Evolutionary conservation across 202 grass and related monocot species (phyloP), one percentile per base, ranked within the genome.

Genomic region (Panicum hallii): DNA sequence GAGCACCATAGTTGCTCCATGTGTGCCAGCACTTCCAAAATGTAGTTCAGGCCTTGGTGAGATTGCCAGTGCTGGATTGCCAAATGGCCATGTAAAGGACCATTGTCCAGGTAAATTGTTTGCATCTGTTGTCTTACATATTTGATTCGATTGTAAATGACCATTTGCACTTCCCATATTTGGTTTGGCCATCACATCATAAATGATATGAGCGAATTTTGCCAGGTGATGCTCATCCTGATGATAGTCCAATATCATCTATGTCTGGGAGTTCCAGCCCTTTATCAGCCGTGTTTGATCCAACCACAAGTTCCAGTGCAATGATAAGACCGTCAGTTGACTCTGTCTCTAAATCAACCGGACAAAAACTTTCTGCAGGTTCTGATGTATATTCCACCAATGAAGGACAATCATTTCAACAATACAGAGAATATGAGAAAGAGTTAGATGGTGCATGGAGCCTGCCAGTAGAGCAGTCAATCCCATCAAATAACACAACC

Each of bases 181-280:
- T 78, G 8, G 16, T 72, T 60, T 48, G 22, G 0, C 72, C 17
- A 38, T 62, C 34, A 14, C 68, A 60, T 75, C 56, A 43, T 91
- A 50, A 75, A 84, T 72, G 67, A 64, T 81, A 45, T 71, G n/a
- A 15, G 43, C 5, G 38, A 76, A 43, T 65, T 54, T 81, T 78
- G 52, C 67, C 43, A 92, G 90, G 76, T 74, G 77, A 90, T 67
- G 47, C 60, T 34, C 67, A 85, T 79, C 77, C 67, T 81, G 65
- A 82, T 84, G 52, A 75, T 84, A 84, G 60, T 82, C 72, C 72
- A 77, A 76, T 87, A 58, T 69, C 76, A 40, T 87, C 66, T 6
- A 84, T 56, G 7, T 87, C 81, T 84, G 81, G 87, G 57, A 85
- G 78, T 77, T 84, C 76, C 66, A 85, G 78, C 79, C 80, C 76